A percentile compares a stretch with the other conserved stretches of the same genome.
Evolutionary conservation across 2,329 filamentous ascomycete species (phyloP).

Genomic region (Aspergillus cejpii): DNA sequence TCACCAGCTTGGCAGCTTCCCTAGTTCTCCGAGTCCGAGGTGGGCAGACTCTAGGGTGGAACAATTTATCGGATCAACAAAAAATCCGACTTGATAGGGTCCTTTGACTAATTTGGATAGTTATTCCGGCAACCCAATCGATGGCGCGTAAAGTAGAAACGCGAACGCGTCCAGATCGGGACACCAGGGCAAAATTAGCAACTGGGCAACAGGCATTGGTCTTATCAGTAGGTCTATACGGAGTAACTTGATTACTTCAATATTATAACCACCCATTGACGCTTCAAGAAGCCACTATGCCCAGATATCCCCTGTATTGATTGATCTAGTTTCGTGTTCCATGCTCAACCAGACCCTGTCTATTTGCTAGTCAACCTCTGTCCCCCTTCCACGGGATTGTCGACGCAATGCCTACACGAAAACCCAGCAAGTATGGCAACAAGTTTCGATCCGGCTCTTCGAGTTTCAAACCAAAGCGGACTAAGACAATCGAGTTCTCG

Average conservation of each 20-base stretch:
- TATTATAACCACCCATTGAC: constrained; percentile 2
- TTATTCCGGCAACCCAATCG: constrained; percentile 21
- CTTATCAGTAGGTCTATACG: constrained; percentile 8
- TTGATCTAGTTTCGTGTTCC: constrained; percentile 10
- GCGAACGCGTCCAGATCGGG: constrained; percentile 30
- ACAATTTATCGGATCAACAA: not conserved
- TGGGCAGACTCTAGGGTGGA: constrained; percentile 1
- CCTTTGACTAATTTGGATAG: constrained; percentile 7
- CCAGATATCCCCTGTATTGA: constrained; percentile 6
- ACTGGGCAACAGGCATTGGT: constrained; percentile 11
- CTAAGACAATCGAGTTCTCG: constrained; percentile 73
- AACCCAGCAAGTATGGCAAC: constrained; percentile 60
- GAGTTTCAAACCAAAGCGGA: constrained; percentile 47
- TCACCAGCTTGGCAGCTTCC: not conserved
- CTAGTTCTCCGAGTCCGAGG: no score
- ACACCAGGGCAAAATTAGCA: constrained; percentile 12
- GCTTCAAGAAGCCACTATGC: constrained; percentile 8
- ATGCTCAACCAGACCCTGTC: constrained; percentile 19
- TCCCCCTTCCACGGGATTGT: constrained; percentile 22
- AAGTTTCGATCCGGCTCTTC: constrained; percentile 43
- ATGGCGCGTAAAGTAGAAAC: constrained; percentile 29
- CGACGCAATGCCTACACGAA: constrained; percentile 43
- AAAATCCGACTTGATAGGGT: not conserved
- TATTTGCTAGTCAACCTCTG: constrained; percentile 17
- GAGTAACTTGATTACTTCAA: constrained; percentile 6